Conservation (phyloP, 192 early-diverging fungal genomes). For the Kickxella alabastrina region DNA sequence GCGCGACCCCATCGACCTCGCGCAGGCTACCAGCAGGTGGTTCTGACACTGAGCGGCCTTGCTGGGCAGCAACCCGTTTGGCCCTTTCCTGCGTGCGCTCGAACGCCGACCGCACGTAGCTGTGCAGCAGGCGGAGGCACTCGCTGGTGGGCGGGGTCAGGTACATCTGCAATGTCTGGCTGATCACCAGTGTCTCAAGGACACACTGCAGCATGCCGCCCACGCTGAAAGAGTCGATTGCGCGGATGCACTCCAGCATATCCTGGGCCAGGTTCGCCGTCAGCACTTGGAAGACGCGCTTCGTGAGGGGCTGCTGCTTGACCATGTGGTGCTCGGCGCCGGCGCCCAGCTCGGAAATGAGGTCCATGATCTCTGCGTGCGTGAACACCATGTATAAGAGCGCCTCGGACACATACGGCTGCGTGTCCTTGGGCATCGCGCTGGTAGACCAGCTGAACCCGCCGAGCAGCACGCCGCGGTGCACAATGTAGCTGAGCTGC, state of each 20-base stretch:
- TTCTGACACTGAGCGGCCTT: conserved; percentile 32
- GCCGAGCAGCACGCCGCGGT: conserved; percentile 75
- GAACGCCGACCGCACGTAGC: conserved; percentile 64
- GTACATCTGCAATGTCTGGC: conserved; percentile 77
- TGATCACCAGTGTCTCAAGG: conserved; percentile 86
- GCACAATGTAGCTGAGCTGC: conserved; percentile 66
- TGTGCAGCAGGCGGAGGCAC: conserved; percentile 72
- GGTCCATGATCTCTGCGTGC: conserved; percentile 84
- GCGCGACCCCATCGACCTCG: conserved; percentile 26
- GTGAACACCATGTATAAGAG: conserved; percentile 82
- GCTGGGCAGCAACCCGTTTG: conserved; percentile 26
- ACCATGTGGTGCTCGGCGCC: conserved; percentile 51
- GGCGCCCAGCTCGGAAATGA: conserved; percentile 55
- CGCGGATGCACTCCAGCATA: conserved; percentile 71
- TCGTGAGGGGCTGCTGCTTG: conserved; percentile 65
- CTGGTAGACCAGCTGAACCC: conserved; percentile 83
- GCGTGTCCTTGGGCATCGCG: conserved; percentile 76
- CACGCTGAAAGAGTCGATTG: conserved; percentile 80
- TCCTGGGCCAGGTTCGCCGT: conserved; percentile 72
- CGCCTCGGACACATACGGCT: conserved; percentile 83
- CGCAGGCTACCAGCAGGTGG: conserved; percentile 12
- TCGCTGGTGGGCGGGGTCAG: conserved; percentile 62
- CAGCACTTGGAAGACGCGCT: conserved; percentile 70
- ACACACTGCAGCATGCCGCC: conserved; percentile 94
- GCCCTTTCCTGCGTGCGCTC: conserved; percentile 48